These are phyloP conservation scores for Rhodotorula mucilaginosa DNA, from an alignment of 1,284 basidiomycete genomes.

Conservation along the genomic window DNA sequence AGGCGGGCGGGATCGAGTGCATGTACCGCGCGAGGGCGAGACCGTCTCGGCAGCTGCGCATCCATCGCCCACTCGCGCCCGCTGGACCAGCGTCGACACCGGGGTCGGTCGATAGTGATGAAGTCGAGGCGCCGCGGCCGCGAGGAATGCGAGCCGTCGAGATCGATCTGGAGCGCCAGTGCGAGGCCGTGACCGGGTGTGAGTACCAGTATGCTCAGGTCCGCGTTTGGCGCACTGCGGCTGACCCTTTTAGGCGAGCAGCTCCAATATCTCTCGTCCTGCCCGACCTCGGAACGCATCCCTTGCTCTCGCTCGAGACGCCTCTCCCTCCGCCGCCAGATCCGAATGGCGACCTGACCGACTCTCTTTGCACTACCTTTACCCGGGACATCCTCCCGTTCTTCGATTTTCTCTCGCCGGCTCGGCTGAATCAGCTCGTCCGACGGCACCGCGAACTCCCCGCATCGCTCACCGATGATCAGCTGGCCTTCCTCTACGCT, in stretches of 20 bases:
- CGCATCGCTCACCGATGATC: slow-evolving; percentile 7
- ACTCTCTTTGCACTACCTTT: slow-evolving; percentile 2
- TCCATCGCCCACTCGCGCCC: not conserved
- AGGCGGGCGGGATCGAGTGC: not conserved
- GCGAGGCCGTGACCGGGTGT: slow-evolving; percentile 4
- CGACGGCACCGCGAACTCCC: slow-evolving; percentile 4
- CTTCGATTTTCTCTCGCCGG: slow-evolving; percentile 10
- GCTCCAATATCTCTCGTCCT: slow-evolving; percentile 12
- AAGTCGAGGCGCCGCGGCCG: not conserved
- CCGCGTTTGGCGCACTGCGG: not conserved
- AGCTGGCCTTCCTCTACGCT: slow-evolving; percentile 12
- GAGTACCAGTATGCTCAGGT: not conserved
- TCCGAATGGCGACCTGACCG: not conserved
- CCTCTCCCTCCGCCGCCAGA: slow-evolving; percentile 1
- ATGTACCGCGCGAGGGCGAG: slow-evolving; percentile 8
- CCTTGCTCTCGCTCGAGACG: not conserved
- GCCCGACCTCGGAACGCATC: slow-evolving; percentile 12
- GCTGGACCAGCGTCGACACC: not conserved
- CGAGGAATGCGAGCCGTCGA: slow-evolving; percentile 9
- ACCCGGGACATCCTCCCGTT: slow-evolving; percentile 9
- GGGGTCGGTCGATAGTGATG: too few species aligned
- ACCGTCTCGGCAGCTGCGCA: not conserved
- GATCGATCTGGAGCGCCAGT: slow-evolving; percentile 8
- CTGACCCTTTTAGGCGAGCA: not conserved
- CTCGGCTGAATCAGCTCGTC: slow-evolving; percentile 9